Conservation (phyloP, 1,284 basidiomycete genomes). For the Naganishia cerealis region DNA sequence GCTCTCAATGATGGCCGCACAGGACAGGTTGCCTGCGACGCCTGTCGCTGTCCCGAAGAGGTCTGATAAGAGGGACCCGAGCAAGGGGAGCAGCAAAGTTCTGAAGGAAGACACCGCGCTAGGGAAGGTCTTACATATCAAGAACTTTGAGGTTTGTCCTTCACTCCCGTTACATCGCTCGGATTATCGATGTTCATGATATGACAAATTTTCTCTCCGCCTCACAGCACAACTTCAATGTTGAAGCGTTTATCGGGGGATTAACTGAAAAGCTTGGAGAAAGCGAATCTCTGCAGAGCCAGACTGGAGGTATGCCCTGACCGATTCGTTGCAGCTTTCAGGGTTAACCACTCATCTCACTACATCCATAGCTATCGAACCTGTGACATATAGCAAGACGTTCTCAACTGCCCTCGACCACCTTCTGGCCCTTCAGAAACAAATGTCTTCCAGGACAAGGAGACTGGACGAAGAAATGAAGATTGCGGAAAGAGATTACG, state of each 20-base stretch:
- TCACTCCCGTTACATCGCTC: background rate
- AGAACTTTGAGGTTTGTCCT: conserved; percentile 18
- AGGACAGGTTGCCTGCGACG: background rate
- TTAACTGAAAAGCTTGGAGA: conserved; percentile 82
- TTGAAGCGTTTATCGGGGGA: conserved; percentile 81
- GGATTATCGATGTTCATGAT: background rate
- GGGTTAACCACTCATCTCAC: background rate
- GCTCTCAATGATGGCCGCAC: conserved; percentile 1
- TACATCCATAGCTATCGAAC: conserved; percentile 73
- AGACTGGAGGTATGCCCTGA: conserved; percentile 69
- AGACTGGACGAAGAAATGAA: conserved; percentile 89
- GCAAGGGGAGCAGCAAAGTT: background rate
- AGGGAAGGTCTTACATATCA: conserved; percentile 12
- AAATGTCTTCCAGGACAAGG: conserved; percentile 83
- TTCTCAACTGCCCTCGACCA: conserved; percentile 88
- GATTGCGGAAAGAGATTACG: conserved; percentile 87
- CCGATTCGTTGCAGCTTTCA: conserved; percentile 7
- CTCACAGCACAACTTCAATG: conserved; percentile 62
- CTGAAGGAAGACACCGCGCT: conserved; percentile 7
- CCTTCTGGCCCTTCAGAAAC: conserved; percentile 77
- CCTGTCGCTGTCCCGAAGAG: background rate
- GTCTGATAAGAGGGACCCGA: conserved; percentile 15
- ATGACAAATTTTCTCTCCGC: background rate
- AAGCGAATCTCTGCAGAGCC: conserved; percentile 75
- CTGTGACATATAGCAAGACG: conserved; percentile 84